phyloP scores from a whole-genome alignment of 2,329 filamentous ascomycete genomes.

The Tolypocladium capitatum region DNA sequence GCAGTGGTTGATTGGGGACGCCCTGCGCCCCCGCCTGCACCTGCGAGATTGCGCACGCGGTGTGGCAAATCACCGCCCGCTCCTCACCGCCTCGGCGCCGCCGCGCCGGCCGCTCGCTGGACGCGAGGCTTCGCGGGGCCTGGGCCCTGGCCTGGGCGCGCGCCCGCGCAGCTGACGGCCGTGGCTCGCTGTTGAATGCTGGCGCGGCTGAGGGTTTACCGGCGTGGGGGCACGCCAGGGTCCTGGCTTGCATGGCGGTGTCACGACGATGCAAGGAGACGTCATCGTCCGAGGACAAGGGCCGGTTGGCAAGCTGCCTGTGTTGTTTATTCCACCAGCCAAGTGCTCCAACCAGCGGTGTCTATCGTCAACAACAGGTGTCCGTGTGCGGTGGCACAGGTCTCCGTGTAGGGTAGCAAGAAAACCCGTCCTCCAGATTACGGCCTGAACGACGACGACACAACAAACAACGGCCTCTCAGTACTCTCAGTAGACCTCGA shows the following conservation, averaged over 20 bases:
- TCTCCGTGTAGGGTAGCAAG: not conserved
- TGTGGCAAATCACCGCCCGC: not conserved
- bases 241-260: no score
- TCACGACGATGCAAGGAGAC: not conserved
- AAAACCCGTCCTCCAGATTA: no score
- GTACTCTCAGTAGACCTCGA: slow-evolving; percentile 96
- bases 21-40: not conserved
- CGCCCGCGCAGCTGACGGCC: no score
- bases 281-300: not conserved
- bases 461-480: no score
- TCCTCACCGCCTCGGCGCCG: not conserved
- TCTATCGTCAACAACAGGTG: no score
- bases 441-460: no score
- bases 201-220: not conserved
- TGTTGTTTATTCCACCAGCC: not conserved
- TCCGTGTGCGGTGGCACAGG: no score
- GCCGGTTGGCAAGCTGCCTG: not conserved
- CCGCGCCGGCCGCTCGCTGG: no score
- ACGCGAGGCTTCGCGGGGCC: not conserved
- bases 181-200: not conserved
- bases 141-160: not conserved
- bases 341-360: not conserved
- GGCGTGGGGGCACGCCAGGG: no score
- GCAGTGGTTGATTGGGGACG: not conserved
- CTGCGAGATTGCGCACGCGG: not conserved